Conservation (phyloP, 2,329 filamentous ascomycete genomes). For the Sclerotinia spermophila region DNA sequence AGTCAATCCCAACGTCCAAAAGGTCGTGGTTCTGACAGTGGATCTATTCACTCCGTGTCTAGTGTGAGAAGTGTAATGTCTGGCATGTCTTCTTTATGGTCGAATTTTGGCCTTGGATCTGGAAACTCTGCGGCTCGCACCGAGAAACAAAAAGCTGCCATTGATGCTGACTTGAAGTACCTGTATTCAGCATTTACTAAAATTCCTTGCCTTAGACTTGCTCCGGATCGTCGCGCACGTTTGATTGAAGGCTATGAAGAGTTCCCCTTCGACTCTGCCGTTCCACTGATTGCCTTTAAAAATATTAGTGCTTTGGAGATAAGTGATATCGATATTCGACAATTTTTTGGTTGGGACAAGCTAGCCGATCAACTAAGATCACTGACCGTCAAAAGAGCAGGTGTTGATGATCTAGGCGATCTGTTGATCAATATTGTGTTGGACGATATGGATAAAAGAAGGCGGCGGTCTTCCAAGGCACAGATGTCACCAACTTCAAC, state of each 20-base stretch:
- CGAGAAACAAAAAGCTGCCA: conserved; percentile 82
- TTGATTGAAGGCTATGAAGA: conserved; percentile 93
- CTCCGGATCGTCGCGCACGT: conserved; percentile 88
- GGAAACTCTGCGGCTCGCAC: conserved; percentile 77
- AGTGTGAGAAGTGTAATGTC: conserved; percentile 98
- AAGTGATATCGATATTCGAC: conserved; percentile 90
- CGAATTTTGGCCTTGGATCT: conserved; percentile 76
- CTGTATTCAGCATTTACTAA: conserved; percentile 98
- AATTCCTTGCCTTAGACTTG: conserved; percentile 84
- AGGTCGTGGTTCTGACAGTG: conserved; percentile 74
- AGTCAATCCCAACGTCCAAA: conserved; percentile 77
- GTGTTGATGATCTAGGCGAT: conserved; percentile 85
- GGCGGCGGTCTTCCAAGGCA: conserved; percentile 80
- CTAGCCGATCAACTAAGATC: conserved; percentile 88
- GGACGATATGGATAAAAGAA: conserved; percentile 91
- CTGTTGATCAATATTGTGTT: conserved; percentile 89
- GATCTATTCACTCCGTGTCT: conserved; percentile 91
- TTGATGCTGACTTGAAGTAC: conserved; percentile 88
- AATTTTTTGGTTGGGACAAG: conserved; percentile 96
- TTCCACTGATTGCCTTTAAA: conserved; percentile 95
- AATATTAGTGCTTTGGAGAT: conserved; percentile 93
- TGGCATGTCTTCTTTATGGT: conserved; percentile 91
- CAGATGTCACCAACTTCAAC: conserved; percentile 75
- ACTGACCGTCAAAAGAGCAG: conserved; percentile 80
- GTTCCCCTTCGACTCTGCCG: conserved; percentile 95